These are phyloP conservation scores for Lantana camara DNA, from an alignment of 257 asterid genomes.

Conservation along the genomic window DNA sequence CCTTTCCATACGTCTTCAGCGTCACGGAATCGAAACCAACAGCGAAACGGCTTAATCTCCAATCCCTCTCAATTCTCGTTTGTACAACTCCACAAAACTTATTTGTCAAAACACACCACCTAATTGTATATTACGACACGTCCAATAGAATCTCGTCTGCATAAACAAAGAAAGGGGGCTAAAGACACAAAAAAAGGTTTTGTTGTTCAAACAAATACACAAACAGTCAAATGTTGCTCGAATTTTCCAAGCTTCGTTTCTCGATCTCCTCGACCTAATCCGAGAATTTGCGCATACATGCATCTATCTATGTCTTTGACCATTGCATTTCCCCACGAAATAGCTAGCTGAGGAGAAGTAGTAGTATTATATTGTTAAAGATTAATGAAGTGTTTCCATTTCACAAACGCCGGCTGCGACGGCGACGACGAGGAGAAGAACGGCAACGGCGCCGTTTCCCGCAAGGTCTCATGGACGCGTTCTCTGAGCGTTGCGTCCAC, in stretches of 20 bases:
- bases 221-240: slow-evolving; percentile 24
- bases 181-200: too few species aligned
- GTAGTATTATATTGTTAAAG: too few species aligned
- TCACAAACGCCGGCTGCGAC: slow-evolving; percentile 45
- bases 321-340: slow-evolving; percentile 25
- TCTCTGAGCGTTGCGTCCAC: slow-evolving; percentile 89
- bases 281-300: background rate
- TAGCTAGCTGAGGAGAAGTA: too few species aligned
- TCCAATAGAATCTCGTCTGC: background rate
- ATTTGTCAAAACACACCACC: slow-evolving; percentile 1
- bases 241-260: slow-evolving; percentile 24
- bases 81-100: background rate
- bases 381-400: slow-evolving; percentile 86
- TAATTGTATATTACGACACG: background rate
- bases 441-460: slow-evolving; percentile 43
- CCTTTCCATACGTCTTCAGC: slow-evolving; percentile 9
- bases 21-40: slow-evolving; percentile 12
- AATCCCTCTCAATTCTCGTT: background rate
- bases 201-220: background rate
- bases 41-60: background rate
- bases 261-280: slow-evolving; percentile 25
- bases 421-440: slow-evolving; percentile 49
- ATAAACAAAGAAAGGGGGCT: too few species aligned
- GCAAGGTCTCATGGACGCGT: slow-evolving; percentile 80
- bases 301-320: slow-evolving; percentile 24